Percentiles rank a stretch among this genome's conserved stretches.
These are phyloP conservation scores for Hyaloscypha hepaticicola DNA, from an alignment of 495 filamentous ascomycete species.

Conservation along the genomic window DNA sequence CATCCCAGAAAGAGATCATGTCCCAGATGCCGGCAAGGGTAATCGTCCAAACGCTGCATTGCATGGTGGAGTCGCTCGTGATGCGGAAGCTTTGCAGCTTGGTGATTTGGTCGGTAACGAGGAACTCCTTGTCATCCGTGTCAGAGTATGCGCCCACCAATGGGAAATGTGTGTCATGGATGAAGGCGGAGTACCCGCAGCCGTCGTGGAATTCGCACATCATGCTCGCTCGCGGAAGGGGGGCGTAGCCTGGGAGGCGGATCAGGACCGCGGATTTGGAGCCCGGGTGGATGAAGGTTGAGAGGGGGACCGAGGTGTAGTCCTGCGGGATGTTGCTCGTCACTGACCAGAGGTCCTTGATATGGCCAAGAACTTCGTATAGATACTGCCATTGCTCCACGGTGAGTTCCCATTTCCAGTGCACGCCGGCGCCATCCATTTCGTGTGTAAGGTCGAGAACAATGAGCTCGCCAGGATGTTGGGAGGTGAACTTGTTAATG, in stretches of 20 bases:
- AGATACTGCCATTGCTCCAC: conserved; percentile 13
- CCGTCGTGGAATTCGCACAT: neutral
- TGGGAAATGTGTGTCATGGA: neutral
- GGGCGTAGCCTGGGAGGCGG: conserved; percentile 8
- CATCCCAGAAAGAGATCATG: conserved; percentile 3
- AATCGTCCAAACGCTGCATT: conserved; percentile 22
- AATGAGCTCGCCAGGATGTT: conserved; percentile 37
- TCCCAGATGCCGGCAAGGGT: neutral
- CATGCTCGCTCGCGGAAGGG: neutral
- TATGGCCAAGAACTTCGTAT: neutral
- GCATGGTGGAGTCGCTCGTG: neutral
- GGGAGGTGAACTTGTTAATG: conserved; percentile 36
- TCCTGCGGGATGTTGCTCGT: conserved; percentile 3
- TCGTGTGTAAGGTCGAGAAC: conserved; percentile 35
- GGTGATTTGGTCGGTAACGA: conserved; percentile 17
- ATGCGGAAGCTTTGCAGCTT: conserved; percentile 7
- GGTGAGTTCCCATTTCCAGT: neutral
- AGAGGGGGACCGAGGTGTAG: conserved; percentile 17
- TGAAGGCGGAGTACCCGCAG: conserved; percentile 1
- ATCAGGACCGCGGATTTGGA: conserved; percentile 28
- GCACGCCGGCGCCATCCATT: conserved; percentile 1
- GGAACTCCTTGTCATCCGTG: conserved; percentile 6
- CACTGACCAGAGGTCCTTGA: conserved; percentile 24
- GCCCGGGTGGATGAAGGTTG: conserved; percentile 25
- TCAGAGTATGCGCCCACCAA: conserved; percentile 20